phyloP scores from a whole-genome alignment of 176 grass and related monocot genomes.

The Ampelocalamus luodianensis region DNA sequence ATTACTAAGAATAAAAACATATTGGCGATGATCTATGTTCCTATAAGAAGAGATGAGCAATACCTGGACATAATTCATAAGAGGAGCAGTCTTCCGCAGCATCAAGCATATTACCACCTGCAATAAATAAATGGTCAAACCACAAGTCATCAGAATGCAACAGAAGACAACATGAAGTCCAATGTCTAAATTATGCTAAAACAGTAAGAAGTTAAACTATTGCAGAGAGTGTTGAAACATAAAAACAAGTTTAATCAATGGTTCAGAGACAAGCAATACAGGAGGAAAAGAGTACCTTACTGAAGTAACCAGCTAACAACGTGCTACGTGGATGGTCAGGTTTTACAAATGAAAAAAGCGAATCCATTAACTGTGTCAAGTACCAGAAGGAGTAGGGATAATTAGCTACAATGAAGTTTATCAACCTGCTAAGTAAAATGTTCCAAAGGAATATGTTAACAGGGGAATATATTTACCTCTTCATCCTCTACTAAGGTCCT shows the following conservation, averaged over 20 bases:
- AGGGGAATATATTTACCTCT: slow-evolving; percentile 55
- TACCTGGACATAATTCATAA: slow-evolving; percentile 86
- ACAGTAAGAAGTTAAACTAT: neutral
- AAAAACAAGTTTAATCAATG: slow-evolving; percentile 18
- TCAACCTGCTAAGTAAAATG: slow-evolving; percentile 26
- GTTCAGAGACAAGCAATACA: neutral
- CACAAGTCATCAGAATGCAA: slow-evolving; percentile 11
- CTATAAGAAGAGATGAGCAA: slow-evolving; percentile 29
- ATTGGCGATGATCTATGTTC: neutral
- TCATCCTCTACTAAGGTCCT: slow-evolving; percentile 87
- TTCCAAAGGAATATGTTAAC: slow-evolving; percentile 5
- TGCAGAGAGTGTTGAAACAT: neutral
- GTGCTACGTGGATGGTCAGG: slow-evolving; percentile 69
- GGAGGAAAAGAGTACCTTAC: slow-evolving; percentile 63
- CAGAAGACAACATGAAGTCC: neutral
- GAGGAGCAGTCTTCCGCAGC: slow-evolving; percentile 65
- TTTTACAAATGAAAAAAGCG: slow-evolving; percentile 82
- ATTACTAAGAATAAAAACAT: neutral
- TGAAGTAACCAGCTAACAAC: slow-evolving; percentile 81
- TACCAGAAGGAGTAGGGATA: slow-evolving; percentile 30
- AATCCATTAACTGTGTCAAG: slow-evolving; percentile 71
- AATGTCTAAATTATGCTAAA: neutral
- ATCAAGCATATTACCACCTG: slow-evolving; percentile 87
- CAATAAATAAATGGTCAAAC: slow-evolving; percentile 25
- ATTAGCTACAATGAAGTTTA: slow-evolving; percentile 39